Base-by-base conservation (phyloP, 345 rosid species). In the Camelina laxa region DNA sequence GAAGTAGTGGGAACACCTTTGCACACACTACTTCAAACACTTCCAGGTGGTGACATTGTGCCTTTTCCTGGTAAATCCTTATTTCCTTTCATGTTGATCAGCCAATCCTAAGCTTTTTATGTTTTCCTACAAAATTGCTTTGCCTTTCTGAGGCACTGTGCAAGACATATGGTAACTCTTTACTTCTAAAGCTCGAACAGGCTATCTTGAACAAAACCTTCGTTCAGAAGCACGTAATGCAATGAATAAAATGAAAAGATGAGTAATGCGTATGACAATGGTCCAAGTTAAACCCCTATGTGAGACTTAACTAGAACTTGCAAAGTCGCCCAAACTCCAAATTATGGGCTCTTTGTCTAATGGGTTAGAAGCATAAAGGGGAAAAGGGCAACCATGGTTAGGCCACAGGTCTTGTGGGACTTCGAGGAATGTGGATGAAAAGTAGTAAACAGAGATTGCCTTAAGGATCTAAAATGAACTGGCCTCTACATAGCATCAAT, bases 341-440 rank as follows among this genome's bases (percentile, higher is more conserved):
- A 65, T 61, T 77, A 77, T 84, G 85, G 85, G 73, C 11, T 66
- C 60, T 66, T 71, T 78, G 77, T 63, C 86, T 75, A 65, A 39
- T 73, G 78, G 80, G 83, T 82, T 79, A 80, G 83, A 79, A 19
- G 65, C 67, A 69, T 20, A 71, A 65, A 59, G 78, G 78, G 68
- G 70, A 75, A 67, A 85, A 60, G 74, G 81, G 74, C 83, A 88
- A 90, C 94, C 96, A 92, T 87, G 96, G 92, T 90, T 85, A 92
- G 92, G 88, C 85, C 88, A 54, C 77, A 85, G 90, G 96, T 76
- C 60, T 74, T 75, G 75, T 80, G 72, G 78, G 80, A 74, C 85
- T 80, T 84, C 80, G 78, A 73, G 76, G 75, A 80, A 66, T 65
- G 58, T 20, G 24, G 77, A 72, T 60, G 64, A 42, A 27, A 77